These are phyloP conservation scores for Penicillium sp. DNA, from an alignment of 2,329 filamentous ascomycete species.

Conservation along the genomic window DNA sequence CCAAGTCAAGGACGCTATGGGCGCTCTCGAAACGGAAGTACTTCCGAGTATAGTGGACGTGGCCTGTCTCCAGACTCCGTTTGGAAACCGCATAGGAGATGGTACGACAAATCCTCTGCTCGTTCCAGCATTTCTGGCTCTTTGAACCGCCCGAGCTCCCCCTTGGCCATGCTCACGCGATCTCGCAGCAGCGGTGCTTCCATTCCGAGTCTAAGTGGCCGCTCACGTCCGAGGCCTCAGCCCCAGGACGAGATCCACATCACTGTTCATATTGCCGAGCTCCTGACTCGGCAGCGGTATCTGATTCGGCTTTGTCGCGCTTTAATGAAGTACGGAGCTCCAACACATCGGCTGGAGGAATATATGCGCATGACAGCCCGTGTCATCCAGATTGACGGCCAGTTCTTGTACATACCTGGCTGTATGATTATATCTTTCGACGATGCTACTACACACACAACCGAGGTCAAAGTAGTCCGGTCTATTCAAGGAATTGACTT, in stretches of 20 bases:
- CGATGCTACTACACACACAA: constrained; percentile 46
- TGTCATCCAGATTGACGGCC: constrained; percentile 84
- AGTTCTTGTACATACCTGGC: constrained; percentile 85
- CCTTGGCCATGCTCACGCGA: constrained; percentile 34
- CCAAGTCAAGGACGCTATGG: constrained; percentile 27
- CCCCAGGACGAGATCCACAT: constrained; percentile 55
- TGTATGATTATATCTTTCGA: constrained; percentile 95
- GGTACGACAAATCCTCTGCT: constrained; percentile 42
- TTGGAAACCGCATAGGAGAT: constrained; percentile 36
- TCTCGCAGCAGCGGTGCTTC: constrained; percentile 39
- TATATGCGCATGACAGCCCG: constrained; percentile 87
- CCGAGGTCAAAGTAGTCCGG: constrained; percentile 48
- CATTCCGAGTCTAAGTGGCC: constrained; percentile 24
- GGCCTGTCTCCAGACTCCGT: constrained; percentile 34
- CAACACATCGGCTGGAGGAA: constrained; percentile 84
- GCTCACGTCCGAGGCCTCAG: constrained; percentile 11
- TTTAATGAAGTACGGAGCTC: constrained; percentile 86
- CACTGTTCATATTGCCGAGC: constrained; percentile 63
- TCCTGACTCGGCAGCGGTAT: constrained; percentile 77
- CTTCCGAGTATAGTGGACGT: constrained; percentile 31
- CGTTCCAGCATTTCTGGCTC: constrained; percentile 38
- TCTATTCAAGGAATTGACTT: constrained; percentile 46
- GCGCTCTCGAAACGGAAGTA: constrained; percentile 33
- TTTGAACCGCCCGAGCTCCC: constrained; percentile 30
- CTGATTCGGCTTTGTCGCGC: constrained; percentile 80